phyloP scores from a whole-genome alignment of 2,329 filamentous ascomycete genomes.

The Arthrobotrys sinensis region DNA sequence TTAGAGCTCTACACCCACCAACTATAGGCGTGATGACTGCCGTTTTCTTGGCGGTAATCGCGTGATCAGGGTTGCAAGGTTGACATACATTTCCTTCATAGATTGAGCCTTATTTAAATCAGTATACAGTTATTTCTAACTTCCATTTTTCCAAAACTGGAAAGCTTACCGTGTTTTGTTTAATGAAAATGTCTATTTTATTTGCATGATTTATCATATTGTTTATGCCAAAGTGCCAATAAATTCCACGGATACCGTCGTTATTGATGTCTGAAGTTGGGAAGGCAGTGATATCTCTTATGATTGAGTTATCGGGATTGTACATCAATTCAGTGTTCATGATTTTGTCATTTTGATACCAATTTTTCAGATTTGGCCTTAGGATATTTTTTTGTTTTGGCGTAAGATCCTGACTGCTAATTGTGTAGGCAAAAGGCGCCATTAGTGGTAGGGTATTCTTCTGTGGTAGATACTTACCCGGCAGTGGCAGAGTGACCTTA shows the following conservation, averaged over 20 bases:
- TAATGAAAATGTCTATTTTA: neutral
- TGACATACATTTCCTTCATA: slow-evolving; percentile 1
- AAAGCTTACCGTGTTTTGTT: slow-evolving; percentile 5
- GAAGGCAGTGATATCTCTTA: slow-evolving; percentile 1
- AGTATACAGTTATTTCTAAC: neutral
- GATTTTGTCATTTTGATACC: slow-evolving; percentile 10
- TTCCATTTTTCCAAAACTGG: neutral
- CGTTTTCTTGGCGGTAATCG: slow-evolving; percentile 2
- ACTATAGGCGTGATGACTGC: neutral
- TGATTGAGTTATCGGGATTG: neutral
- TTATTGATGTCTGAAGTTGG: neutral
- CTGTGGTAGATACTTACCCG: neutral
- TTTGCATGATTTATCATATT: neutral
- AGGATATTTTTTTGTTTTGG: neutral
- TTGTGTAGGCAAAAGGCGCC: neutral
- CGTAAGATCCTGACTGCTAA: neutral
- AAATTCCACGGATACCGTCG: neutral
- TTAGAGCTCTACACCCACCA: neutral
- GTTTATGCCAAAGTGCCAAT: neutral
- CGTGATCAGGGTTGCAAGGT: neutral
- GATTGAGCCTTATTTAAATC: neutral
- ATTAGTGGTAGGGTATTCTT: neutral
- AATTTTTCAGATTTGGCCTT: neutral
- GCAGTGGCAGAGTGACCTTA: neutral
- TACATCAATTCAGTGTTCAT: slow-evolving; percentile 9